A percentile compares a stretch with the other conserved stretches of the same genome.
phyloP scores from a whole-genome alignment of 306 rosid species.

The Mimosa bimucronata region DNA sequence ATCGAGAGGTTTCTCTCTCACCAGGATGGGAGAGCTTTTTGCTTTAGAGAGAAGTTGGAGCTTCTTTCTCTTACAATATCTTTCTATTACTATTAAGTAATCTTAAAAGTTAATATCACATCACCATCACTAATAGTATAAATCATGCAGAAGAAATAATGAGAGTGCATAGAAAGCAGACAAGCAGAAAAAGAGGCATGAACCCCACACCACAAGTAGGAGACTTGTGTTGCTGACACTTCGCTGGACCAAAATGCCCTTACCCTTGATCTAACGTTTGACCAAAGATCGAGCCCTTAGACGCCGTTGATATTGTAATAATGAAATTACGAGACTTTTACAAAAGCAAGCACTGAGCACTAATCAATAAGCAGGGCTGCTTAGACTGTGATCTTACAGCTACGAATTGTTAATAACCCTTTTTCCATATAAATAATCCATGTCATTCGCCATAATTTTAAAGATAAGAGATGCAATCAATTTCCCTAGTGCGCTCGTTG shows the following conservation, averaged over 20 bases:
- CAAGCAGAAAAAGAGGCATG: no score
- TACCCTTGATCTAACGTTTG: background rate
- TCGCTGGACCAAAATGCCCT: constrained; percentile 39
- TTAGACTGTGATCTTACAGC: background rate
- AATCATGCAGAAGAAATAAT: no score
- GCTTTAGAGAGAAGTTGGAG: no score
- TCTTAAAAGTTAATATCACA: no score
- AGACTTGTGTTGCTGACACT: no score
- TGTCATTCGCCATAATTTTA: background rate
- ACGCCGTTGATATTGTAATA: constrained; percentile 1
- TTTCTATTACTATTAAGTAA: no score
- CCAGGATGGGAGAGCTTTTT: no score
- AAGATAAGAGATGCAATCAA: constrained; percentile 41
- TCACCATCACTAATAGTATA: no score
- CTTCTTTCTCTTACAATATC: no score
- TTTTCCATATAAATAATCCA: background rate
- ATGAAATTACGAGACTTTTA: background rate
- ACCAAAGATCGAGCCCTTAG: background rate
- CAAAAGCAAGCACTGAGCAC: background rate
- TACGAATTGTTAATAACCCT: background rate
- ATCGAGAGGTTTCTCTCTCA: no score
- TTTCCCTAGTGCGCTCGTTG: constrained; percentile 30
- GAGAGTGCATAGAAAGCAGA: no score
- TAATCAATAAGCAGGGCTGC: background rate
- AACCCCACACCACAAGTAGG: no score